Base-by-base conservation (phyloP, 768 basidiomycete species). In the Exidia glandulosa region DNA sequence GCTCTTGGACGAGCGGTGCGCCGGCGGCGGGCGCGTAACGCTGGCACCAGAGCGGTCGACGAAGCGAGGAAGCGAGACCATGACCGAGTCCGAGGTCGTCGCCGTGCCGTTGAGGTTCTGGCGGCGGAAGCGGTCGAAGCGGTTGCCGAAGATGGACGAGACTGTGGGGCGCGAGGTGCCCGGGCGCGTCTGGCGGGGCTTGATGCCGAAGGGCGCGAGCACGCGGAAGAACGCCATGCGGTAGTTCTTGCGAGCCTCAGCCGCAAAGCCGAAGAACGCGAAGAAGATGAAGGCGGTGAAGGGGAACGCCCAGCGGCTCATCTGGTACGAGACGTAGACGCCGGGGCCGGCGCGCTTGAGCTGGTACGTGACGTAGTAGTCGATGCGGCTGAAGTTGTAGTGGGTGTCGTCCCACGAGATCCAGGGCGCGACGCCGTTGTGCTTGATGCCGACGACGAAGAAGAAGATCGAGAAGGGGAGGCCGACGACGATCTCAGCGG, bases 191-290 rank as follows among this genome's bases (percentile, higher is more conserved):
- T 45, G 25, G 27, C 7, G 16, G 25, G 50, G 50, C 30, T 54
- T 54, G 16, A 54, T 25, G 50, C 50, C 50, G 19, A 54, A 54
- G 6, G 16, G 25, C 2, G 5, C 10, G 25, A 29, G 7, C 25
- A 54, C 27, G 12, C 27, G 14, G 12, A 13, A 29, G 50, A 54
- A 54, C 30, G 50, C 50, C 25, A 27, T 10, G 27, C 12, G 14
- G 50, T 54, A 54, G 50, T 54, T 59, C 58, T 63, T 67, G 45
- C 71, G 67, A 13, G 77, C 79, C 60, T 82, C 81, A 48, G 73
- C 68, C 2, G 80, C 77, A 59, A 83, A 80, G 1, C 81, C 78
- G 60, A 84, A 83, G 73, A 84, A 82, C 0, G 61, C 68, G 60
- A 83, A 75, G 65, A 82, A 79, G 2, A 77, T 3, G 52, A 77